phyloP scores from a whole-genome alignment of 2,329 filamentous ascomycete genomes.

The Parastagonospora nodorum region DNA sequence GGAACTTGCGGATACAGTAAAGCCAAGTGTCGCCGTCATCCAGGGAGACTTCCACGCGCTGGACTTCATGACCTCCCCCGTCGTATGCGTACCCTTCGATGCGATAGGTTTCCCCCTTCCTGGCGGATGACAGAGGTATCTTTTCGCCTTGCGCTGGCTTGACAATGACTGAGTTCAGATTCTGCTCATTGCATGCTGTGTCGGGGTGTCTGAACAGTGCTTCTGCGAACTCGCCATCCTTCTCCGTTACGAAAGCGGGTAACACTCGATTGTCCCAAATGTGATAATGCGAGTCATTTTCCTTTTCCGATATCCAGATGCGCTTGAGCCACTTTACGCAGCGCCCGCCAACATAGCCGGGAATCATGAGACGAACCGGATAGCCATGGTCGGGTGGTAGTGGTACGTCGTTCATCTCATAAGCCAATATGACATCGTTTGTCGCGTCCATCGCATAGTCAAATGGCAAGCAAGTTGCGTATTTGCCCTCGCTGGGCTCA shows the following conservation, averaged over 20 bases:
- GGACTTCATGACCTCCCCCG: constrained; percentile 57
- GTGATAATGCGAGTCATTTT: constrained; percentile 60
- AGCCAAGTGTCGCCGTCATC: constrained; percentile 58
- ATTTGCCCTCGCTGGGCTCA: constrained; percentile 54
- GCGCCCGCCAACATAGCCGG: constrained; percentile 56
- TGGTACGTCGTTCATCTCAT: constrained; percentile 53
- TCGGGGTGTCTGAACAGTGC: constrained; percentile 56
- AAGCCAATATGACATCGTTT: constrained; percentile 16
- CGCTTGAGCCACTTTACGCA: constrained; percentile 60
- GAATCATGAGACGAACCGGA: constrained; percentile 55
- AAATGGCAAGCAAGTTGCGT: constrained; percentile 56
- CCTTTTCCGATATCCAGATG: constrained; percentile 54
- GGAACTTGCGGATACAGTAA: constrained; percentile 56
- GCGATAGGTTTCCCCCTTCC: constrained; percentile 49
- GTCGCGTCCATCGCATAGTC: constrained; percentile 12
- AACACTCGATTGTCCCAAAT: constrained; percentile 61
- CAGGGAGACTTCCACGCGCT: constrained; percentile 57
- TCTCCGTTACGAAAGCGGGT: constrained; percentile 56
- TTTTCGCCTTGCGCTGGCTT: constrained; percentile 52
- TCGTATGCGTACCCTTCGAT: constrained; percentile 58
- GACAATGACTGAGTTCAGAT: constrained; percentile 59
- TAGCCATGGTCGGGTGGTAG: constrained; percentile 53
- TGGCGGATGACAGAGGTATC: constrained; percentile 46
- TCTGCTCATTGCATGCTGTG: constrained; percentile 52
- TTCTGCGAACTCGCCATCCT: constrained; percentile 54